Conservation (phyloP, 2,329 filamentous ascomycete genomes). For the Chrysosporium queenslandicum region DNA sequence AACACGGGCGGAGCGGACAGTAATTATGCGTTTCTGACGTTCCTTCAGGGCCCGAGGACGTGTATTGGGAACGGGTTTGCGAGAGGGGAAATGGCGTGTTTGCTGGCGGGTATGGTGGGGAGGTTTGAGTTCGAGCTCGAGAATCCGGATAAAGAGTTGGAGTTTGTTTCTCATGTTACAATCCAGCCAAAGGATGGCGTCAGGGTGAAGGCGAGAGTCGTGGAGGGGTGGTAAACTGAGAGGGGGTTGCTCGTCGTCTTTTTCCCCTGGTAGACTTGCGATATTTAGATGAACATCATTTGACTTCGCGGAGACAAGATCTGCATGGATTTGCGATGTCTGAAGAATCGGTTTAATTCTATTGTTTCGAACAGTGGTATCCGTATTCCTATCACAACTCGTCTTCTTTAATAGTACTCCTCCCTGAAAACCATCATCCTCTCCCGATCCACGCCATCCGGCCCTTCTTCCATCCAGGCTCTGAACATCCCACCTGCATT, state of each 20-base stretch:
- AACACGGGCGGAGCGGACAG: conserved; percentile 62
- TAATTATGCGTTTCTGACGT: conserved; percentile 71
- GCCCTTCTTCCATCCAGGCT: conserved; percentile 50
- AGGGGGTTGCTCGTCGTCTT: no score
- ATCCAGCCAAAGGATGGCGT: conserved; percentile 63
- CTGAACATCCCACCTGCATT: conserved; percentile 86
- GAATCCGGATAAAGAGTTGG: conserved; percentile 50
- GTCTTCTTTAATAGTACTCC: conserved; percentile 24
- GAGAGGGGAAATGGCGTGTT: conserved; percentile 71
- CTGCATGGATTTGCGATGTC: no score
- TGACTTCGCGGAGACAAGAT: no score
- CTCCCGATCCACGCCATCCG: conserved; percentile 26
- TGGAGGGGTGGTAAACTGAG: conserved; percentile 53
- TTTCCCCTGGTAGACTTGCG: no score
- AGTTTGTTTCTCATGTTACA: conserved; percentile 62
- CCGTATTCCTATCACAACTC: neutral
- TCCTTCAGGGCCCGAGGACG: conserved; percentile 73
- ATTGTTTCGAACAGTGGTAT: no score
- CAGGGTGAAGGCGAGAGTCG: conserved; percentile 53
- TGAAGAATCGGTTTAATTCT: no score
- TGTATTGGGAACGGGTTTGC: conserved; percentile 80
- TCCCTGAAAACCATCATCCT: conserved; percentile 38
- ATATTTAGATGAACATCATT: no score
- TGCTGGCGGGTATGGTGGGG: conserved; percentile 68
- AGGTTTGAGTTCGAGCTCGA: conserved; percentile 59